phyloP scores from a whole-genome alignment of 225 moss, liverwort and hornwort genomes.

The Bryoerythrophyllum caledonicum region DNA sequence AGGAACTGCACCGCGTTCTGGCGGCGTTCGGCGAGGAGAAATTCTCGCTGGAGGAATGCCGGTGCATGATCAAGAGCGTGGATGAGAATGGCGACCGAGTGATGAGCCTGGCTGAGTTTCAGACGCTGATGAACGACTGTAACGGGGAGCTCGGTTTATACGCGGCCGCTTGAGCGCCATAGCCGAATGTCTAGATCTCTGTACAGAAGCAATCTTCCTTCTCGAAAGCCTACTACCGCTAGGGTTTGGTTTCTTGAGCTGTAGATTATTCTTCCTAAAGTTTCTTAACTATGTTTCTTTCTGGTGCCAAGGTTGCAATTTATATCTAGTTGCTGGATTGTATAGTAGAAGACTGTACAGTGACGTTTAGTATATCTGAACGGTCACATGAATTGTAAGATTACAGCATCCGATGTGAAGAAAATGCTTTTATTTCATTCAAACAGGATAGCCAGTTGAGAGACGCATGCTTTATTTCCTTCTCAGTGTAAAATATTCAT shows the following conservation, averaged over 20 bases:
- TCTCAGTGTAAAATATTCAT: no score
- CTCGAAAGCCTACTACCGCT: not conserved
- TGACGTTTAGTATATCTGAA: no score
- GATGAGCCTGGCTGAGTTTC: conserved; percentile 40
- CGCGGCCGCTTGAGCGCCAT: not conserved
- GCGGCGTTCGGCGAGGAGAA: conserved; percentile 44
- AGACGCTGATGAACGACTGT: conserved; percentile 23
- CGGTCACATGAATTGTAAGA: no score
- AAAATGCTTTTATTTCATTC: no score
- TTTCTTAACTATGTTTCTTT: no score
- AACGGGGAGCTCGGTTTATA: not conserved
- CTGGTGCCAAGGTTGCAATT: no score
- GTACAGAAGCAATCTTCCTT: not conserved
- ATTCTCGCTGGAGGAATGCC: conserved; percentile 60
- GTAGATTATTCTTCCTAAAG: not conserved
- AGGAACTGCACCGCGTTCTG: conserved; percentile 59
- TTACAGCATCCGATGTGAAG: no score
- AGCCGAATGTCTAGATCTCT: not conserved
- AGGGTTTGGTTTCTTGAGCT: conserved; percentile 1
- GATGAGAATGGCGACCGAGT: conserved; percentile 41
- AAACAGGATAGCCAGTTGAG: no score
- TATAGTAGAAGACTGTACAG: no score
- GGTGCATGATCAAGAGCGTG: conserved; percentile 27
- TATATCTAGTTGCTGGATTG: no score
- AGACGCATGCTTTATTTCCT: no score